These are phyloP conservation scores for Casuarina equisetifolia DNA, from an alignment of 306 rosid genomes.

Conservation along the genomic window DNA sequence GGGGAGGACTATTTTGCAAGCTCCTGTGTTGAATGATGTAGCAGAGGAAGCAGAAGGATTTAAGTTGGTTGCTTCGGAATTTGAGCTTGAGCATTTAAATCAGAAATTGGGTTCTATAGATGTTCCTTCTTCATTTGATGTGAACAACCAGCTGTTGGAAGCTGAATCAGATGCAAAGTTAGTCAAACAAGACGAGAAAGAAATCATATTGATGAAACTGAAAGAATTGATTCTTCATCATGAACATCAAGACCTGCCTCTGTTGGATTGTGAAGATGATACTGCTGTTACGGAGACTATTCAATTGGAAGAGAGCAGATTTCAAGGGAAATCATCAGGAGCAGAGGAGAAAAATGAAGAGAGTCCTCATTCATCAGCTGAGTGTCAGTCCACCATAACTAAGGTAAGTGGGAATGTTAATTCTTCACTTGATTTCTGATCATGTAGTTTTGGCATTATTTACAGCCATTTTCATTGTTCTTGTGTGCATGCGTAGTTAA, in stretches of 20 bases:
- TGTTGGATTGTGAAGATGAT: slow-evolving; percentile 19
- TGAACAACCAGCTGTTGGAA: slow-evolving; percentile 38
- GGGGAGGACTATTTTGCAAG: slow-evolving; percentile 24
- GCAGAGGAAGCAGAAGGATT: slow-evolving; percentile 31
- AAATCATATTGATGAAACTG: slow-evolving; percentile 44
- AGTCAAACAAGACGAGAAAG: slow-evolving; percentile 43
- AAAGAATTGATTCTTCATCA: slow-evolving; percentile 36
- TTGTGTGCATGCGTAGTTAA: slow-evolving; percentile 36
- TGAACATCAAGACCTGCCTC: slow-evolving; percentile 31
- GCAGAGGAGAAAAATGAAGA: slow-evolving; percentile 37
- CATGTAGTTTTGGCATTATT: neutral
- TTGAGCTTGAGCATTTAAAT: slow-evolving; percentile 14
- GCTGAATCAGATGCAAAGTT: slow-evolving; percentile 21
- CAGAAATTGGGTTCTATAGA: slow-evolving; percentile 36
- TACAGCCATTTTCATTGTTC: slow-evolving; percentile 4
- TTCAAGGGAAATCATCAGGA: slow-evolving; percentile 14
- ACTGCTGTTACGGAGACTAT: neutral
- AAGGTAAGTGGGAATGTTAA: slow-evolving; percentile 37
- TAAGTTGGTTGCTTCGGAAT: slow-evolving; percentile 21
- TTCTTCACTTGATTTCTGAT: neutral
- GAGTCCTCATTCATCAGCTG: slow-evolving; percentile 22
- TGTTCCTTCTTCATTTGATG: slow-evolving; percentile 34
- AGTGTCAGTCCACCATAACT: slow-evolving; percentile 24
- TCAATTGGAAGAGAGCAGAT: slow-evolving; percentile 1
- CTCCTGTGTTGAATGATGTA: slow-evolving; percentile 33